phyloP scores from a whole-genome alignment of 2,329 filamentous ascomycete species.

The Colletotrichum gloeosporioides region DNA sequence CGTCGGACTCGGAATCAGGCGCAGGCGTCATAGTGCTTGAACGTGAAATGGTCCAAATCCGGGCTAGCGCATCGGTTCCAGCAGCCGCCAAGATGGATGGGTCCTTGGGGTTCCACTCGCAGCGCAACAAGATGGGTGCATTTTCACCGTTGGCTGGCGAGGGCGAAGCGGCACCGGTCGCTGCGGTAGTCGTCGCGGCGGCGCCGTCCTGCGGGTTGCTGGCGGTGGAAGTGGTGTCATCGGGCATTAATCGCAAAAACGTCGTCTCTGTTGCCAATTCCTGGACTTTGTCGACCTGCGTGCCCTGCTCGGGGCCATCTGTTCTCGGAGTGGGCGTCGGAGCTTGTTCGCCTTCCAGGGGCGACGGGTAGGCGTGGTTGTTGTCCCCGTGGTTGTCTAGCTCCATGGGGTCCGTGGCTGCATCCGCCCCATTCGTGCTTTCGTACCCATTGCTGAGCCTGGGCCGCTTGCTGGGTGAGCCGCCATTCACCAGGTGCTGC shows the following conservation, averaged over 20 bases:
- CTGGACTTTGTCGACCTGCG: constrained; percentile 68
- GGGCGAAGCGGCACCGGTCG: constrained; percentile 31
- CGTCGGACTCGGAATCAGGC: constrained; percentile 21
- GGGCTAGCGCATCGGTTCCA: constrained; percentile 73
- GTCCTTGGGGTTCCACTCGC: constrained; percentile 72
- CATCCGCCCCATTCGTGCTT: constrained; percentile 50
- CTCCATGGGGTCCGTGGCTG: constrained; percentile 60
- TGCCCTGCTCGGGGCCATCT: constrained; percentile 68
- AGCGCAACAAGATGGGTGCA: constrained; percentile 68
- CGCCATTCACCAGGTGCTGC: constrained; percentile 51
- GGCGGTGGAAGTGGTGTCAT: constrained; percentile 33
- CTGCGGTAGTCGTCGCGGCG: constrained; percentile 38
- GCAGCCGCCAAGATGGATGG: constrained; percentile 70
- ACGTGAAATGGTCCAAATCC: constrained; percentile 69
- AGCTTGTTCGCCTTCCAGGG: constrained; percentile 62
- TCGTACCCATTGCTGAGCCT: constrained; percentile 68
- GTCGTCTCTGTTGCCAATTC: constrained; percentile 65
- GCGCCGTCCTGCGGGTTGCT: constrained; percentile 31
- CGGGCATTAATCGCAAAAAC: constrained; percentile 60
- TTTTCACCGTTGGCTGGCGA: constrained; percentile 48
- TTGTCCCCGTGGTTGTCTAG: constrained; percentile 56
- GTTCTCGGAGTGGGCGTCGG: constrained; percentile 60
- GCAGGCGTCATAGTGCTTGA: constrained; percentile 40
- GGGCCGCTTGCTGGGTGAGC: constrained; percentile 63
- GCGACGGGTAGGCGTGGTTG: constrained; percentile 70